Evolutionary conservation across 2,329 filamentous ascomycete genomes (phyloP).

Genomic region (Trichoderma afroharzianum): DNA sequence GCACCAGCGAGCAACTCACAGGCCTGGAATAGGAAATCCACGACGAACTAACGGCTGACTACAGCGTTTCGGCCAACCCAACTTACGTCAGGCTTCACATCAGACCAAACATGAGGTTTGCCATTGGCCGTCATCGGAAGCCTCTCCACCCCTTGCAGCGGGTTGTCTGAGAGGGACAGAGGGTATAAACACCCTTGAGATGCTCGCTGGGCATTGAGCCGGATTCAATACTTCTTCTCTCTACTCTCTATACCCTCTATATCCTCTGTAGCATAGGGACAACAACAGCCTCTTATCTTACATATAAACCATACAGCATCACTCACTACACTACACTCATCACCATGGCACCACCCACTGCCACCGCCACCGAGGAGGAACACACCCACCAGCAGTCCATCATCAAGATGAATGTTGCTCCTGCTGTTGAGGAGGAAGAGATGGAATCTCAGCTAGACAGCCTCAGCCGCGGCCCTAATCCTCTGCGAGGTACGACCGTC

Average conservation of each 20-base stretch:
- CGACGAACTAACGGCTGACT: constrained; percentile 7
- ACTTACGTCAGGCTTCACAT: constrained; percentile 14
- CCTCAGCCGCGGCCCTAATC: constrained; percentile 26
- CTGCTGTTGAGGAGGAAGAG: constrained; percentile 13
- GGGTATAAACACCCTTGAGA: background rate
- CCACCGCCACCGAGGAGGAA: constrained; percentile 12
- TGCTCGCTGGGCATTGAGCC: background rate
- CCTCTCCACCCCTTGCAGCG: constrained; percentile 3
- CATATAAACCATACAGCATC: background rate
- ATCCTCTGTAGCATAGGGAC: background rate
- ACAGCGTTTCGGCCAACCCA: background rate
- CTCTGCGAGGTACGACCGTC: constrained; percentile 20
- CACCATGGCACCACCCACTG: constrained; percentile 19
- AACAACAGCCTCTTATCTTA: background rate
- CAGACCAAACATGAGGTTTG: background rate
- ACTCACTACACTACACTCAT: background rate
- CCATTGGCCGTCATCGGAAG: constrained; percentile 2
- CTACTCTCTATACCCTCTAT: background rate
- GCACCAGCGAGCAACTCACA: background rate
- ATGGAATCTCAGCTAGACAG: constrained; percentile 20
- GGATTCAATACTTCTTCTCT: background rate
- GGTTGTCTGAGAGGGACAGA: background rate
- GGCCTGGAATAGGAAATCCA: background rate
- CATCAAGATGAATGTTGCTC: constrained; percentile 11
- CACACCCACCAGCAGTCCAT: background rate